Evolutionary conservation across 441 rosid genomes (phyloP), one percentile per base, ranked within the genome.

Genomic region (Gossypium trilobum): DNA sequence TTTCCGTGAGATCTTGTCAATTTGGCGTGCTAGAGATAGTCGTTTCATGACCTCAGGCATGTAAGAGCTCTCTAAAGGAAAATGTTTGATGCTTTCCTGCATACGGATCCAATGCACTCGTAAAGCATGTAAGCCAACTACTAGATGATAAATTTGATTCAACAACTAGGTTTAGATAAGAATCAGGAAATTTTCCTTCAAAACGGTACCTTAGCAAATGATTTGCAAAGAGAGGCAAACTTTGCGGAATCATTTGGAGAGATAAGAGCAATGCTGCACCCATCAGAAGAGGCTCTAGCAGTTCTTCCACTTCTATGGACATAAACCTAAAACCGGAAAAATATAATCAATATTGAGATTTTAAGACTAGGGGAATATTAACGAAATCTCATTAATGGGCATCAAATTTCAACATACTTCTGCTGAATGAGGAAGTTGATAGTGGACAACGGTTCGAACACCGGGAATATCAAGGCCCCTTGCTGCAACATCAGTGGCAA

Each of bases 251-350:
- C 99, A 63, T 75, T 86, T 23, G 99, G 81, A 11, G 97, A 83
- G 75, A 95, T 86, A 68, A 92, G 78, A 75, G 97, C 95, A 82
- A 95, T 89, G 78, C 90, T 95, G 85, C 98, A 95, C 70, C 99
- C 99, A 79, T 95, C 99, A 60, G 88, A 76, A 62, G 83, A 92
- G 64, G 97, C 98, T 80, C 99, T 88, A 75, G 99, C 98, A 72
- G 96, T 92, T 81, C 99, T 87, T 60, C 99, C 99, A 82, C 99
- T 91, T 86, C 99, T 86, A 74, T 95, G 99, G n/a, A 95, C 96
- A 82, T 95, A 95, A 51, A 92, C 95, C 99, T 92, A 74, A 77
- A 71, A 7, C 73, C 55, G 57, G 64, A n/a, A 68, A 74, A 64
- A 4, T 22, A 77, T 70, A 31, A 62, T 25, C 72, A 56, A 19